Conservation (phyloP, 148 eudicot genomes). For the Cornus kousa region DNA sequence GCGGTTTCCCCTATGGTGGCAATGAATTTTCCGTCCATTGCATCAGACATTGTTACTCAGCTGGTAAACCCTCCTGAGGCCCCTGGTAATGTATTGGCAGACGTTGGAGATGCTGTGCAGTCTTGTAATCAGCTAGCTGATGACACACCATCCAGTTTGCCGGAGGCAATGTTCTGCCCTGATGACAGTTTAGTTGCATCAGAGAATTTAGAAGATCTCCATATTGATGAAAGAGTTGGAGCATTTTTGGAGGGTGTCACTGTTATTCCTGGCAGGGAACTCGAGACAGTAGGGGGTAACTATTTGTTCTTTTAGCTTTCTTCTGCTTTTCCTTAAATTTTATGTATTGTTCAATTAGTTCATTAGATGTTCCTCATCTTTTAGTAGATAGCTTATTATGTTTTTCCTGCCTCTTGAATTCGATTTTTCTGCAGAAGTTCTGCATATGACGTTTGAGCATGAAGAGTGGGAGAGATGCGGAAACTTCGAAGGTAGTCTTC, state of each 20-base stretch:
- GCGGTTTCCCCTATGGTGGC: constrained; percentile 83
- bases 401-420: constrained; percentile 9
- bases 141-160: constrained; percentile 26
- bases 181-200: constrained; percentile 22
- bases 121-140: constrained; percentile 24
- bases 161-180: constrained; percentile 19
- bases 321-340: neutral
- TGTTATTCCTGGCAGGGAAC: constrained; percentile 75
- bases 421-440: constrained; percentile 50
- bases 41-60: constrained; percentile 64
- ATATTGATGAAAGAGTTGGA: constrained; percentile 79
- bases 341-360: neutral
- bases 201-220: constrained; percentile 36
- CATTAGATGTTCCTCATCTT: neutral
- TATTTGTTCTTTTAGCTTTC: neutral
- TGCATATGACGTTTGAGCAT: constrained; percentile 55
- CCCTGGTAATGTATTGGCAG: constrained; percentile 72
- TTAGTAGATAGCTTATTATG: neutral
- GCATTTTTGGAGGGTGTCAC: constrained; percentile 59
- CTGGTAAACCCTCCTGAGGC: constrained; percentile 83
- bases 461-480: constrained; percentile 60
- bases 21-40: constrained; percentile 54
- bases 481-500: constrained; percentile 53
- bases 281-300: constrained; percentile 75
- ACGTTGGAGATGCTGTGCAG: constrained; percentile 47